These are phyloP conservation scores for Phytophthora citrophthora DNA, from an alignment of 352 stramenopile genomes.

Conservation along the genomic window DNA sequence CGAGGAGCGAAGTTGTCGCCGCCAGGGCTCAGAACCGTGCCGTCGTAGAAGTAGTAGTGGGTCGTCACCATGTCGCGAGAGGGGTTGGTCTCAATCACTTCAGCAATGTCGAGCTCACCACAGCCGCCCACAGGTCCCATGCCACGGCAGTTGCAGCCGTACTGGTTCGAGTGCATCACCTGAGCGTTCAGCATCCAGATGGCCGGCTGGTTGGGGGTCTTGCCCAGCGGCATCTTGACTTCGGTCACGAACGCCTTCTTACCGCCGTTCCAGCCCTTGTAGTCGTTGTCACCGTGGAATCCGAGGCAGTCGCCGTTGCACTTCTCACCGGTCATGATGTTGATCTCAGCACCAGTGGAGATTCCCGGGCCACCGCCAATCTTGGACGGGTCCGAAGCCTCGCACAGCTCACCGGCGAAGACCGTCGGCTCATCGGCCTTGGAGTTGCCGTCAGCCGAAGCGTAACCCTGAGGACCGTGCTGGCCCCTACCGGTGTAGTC, in stretches of 20 bases:
- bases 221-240: slow-evolving; percentile 56
- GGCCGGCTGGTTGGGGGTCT: slow-evolving; percentile 42
- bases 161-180: slow-evolving; percentile 59
- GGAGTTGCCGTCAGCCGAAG: slow-evolving; percentile 47
- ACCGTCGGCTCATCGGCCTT: slow-evolving; percentile 30
- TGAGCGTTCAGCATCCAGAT: slow-evolving; percentile 76
- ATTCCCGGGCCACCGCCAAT: slow-evolving; percentile 52
- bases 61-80: slow-evolving; percentile 47
- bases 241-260: slow-evolving; percentile 76
- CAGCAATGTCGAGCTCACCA: slow-evolving; percentile 70
- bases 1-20: slow-evolving; percentile 64
- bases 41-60: slow-evolving; percentile 78
- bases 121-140: slow-evolving; percentile 57
- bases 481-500: slow-evolving; percentile 49
- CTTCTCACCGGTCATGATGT: slow-evolving; percentile 62
- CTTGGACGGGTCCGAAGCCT: slow-evolving; percentile 42
- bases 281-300: slow-evolving; percentile 46
- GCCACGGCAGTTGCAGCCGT: slow-evolving; percentile 74
- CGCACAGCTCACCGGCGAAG: slow-evolving; percentile 51
- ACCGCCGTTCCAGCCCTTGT: slow-evolving; percentile 66
- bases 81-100: slow-evolving; percentile 65
- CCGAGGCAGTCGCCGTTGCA: slow-evolving; percentile 52
- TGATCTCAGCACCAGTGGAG: slow-evolving; percentile 62
- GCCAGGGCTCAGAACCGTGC: slow-evolving; percentile 24
- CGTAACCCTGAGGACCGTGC: slow-evolving; percentile 61